Evolutionary conservation across 441 rosid genomes (phyloP).

Genomic region (Eutrema salsugineum): DNA sequence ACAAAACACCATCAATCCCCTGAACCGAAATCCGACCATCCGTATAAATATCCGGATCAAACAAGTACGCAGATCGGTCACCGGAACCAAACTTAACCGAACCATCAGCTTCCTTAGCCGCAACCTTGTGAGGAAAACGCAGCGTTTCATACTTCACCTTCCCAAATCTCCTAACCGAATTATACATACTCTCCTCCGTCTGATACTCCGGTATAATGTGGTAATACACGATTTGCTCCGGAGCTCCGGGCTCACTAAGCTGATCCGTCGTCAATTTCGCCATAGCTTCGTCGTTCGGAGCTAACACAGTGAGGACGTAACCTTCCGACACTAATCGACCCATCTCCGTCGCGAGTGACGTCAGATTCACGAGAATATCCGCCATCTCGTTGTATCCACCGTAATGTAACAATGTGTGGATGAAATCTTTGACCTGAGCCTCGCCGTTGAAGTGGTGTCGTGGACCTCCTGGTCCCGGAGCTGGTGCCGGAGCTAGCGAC

Average conservation of each 20-base stretch:
- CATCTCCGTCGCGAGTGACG: conserved; percentile 60
- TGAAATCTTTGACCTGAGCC: conserved; percentile 65
- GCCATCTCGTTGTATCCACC: conserved; percentile 78
- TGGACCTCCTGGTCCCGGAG: conserved; percentile 65
- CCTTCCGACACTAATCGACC: conserved; percentile 62
- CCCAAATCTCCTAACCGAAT: conserved; percentile 61
- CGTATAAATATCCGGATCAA: conserved; percentile 67
- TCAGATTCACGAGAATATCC: conserved; percentile 55
- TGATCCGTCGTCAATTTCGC: conserved; percentile 63
- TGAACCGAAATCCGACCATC: conserved; percentile 75
- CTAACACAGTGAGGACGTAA: conserved; percentile 57
- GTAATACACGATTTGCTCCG: conserved; percentile 65
- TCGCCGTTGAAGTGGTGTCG: conserved; percentile 59
- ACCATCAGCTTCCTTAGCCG: conserved; percentile 64
- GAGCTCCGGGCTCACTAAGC: conserved; percentile 63
- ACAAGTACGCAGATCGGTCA: conserved; percentile 55
- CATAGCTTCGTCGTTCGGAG: conserved; percentile 72
- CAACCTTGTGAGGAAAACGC: conserved; percentile 57
- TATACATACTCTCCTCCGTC: conserved; percentile 72
- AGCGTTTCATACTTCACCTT: conserved; percentile 52
- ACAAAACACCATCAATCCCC: conserved; percentile 63
- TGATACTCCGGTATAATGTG: conserved; percentile 64
- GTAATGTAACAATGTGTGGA: conserved; percentile 55
- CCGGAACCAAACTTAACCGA: conserved; percentile 61
- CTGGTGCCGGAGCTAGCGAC: conserved; percentile 57